A percentile compares a stretch with the other conserved stretches of the same genome.
Conservation (phyloP, 78 protist genomes). For the Protostelium mycophagum region DNA sequence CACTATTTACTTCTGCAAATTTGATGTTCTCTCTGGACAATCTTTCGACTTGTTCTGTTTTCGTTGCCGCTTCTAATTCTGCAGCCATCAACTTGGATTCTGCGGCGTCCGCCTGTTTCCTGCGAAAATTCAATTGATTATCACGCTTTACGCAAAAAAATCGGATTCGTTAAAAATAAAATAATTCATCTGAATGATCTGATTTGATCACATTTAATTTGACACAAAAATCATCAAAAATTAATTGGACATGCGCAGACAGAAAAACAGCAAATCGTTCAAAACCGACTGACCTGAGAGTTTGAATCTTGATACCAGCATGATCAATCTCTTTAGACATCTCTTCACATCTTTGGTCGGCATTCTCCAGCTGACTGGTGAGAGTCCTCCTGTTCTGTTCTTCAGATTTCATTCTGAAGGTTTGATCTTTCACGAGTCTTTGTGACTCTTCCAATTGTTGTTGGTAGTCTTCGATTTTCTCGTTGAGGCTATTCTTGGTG, state of each 20-base stretch:
- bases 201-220: too few species aligned
- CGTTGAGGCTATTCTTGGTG: neutral
- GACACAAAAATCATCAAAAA: too few species aligned
- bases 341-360: neutral
- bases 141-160: too few species aligned
- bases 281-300: neutral
- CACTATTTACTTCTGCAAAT: neutral
- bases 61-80: neutral
- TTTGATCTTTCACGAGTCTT: neutral
- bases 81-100: neutral
- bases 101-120: neutral
- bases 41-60: neutral
- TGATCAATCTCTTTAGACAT: neutral
- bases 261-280: too few species aligned
- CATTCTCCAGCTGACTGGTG: neutral
- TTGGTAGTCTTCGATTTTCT: neutral
- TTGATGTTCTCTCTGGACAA: neutral
- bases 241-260: too few species aligned
- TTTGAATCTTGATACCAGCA: neutral
- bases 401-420: neutral
- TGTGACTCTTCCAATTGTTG: neutral
- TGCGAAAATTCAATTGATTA: neutral
- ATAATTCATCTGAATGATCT: too few species aligned
- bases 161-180: too few species aligned
- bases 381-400: neutral